Base-by-base conservation (phyloP, 1,284 basidiomycete genomes). In the Blastosporella zonata region DNA sequence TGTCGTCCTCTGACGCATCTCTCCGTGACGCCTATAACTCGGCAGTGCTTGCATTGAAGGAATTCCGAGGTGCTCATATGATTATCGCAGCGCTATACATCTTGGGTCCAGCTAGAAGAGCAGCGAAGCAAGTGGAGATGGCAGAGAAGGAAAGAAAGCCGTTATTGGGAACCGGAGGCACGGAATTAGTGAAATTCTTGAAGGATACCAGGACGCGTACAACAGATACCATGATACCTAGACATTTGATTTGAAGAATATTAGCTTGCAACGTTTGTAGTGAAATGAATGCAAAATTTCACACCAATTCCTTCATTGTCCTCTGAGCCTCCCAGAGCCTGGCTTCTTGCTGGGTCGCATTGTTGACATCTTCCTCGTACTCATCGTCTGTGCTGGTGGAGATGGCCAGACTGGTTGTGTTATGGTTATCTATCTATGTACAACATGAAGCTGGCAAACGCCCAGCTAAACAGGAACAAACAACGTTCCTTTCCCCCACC, bases 51-150 rank as follows among this genome's bases (percentile, higher is more conserved):
- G 78, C 90, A 8, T 74, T 97, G 47, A 92, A 91, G 68, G 69
- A 75, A 42, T 87, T 97, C 63, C 77, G 94, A 42, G 90, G 96
- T 60, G 84, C 84, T 39, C 95, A 97, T 67, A 87, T 97, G 71
- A 79, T 83, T 46, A 87, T 97, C 49, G 93, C 89, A 18, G 80
- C 89, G 22, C 61, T 90, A 43, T 96, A 95, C 67, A 93, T 95
- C 55, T 70, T 94, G 23, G 82, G 82, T 17, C 92, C 84, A 1
- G 77, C 84, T 25, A 69, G 68, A 56, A 66, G 70, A 53, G 67
- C 66, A 22, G 57, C 51, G 21, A 59, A 61, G 3, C 52, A n/a
- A 44, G 34, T 17, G 2, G 37, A 53, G 23, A 20, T 17, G 1
- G 25, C 54, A 17, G 64, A 33, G 28, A 36, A 12, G 21, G 38